Evolutionary conservation across 306 rosid species (phyloP), one percentile per base, ranked within the genome.

Genomic region (Pyrus communis): DNA sequence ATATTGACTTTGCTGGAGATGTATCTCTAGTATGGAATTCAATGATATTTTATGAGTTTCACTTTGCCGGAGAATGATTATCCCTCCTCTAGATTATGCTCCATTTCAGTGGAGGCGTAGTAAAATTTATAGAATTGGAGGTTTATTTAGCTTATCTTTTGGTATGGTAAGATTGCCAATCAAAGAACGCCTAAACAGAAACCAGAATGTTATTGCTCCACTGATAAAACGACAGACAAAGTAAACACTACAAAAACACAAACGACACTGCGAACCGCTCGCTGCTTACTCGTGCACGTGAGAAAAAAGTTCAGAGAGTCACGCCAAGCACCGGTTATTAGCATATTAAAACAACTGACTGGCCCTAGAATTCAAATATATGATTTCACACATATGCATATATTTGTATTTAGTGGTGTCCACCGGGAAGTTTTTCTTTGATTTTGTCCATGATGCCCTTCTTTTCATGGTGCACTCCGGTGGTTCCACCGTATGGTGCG

Each of bases 401-500:
- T 13, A 13, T 13, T 40, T 46, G 18, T 49, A 49, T 49, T 49
- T 49, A 49, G 4, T 25, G 30, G 17, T 27, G 66, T 23, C 30
- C 30, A 22, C 66, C 66, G 18, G 64, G 64, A 59, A 59, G 64
- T 30, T 59, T 59, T 21, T 54, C 70, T n/a, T 66, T 66, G 46
- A 66, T 30, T 23, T 66, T 66, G 7, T 66, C 70, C 70, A 66
- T 30, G 2, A 9, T 11, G 19, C 73, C 54, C 30, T 22, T 68
- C 73, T 68, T 59, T 59, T 59, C 31, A 4, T 22, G 30, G 64
- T n/a, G 31, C 61, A 2, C 60, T 19, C 25, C 61, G 61, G 61
- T 55, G 61, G 61, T 55, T 23, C 64, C 75, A 15, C 74, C 61
- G 57, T 71, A 40, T 69, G 87, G 62, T 2, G 86, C 52, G 4